A percentile compares a stretch with the other conserved stretches of the same genome.
Conservation (phyloP, 495 filamentous ascomycete genomes). For the Aspergillus cristatus region DNA sequence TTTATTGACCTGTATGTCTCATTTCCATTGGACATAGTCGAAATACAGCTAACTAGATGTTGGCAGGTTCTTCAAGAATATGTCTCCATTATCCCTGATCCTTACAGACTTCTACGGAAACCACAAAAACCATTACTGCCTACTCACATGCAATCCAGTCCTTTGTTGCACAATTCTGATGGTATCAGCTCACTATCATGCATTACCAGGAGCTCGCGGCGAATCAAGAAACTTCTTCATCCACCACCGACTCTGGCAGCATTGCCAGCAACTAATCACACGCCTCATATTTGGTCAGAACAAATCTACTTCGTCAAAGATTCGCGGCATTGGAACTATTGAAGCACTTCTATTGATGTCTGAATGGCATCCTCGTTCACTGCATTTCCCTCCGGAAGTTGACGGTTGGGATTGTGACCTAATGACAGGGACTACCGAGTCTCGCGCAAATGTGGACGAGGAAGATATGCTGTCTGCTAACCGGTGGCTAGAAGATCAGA, state of each 20-base stretch:
- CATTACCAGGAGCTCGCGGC: slow-evolving; percentile 42
- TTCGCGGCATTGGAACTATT: slow-evolving; percentile 41
- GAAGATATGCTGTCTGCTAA: slow-evolving; percentile 20
- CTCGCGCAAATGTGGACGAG: slow-evolving; percentile 8
- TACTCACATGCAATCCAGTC: slow-evolving; percentile 40
- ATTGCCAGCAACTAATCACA: slow-evolving; percentile 43
- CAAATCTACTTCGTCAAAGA: slow-evolving; percentile 33
- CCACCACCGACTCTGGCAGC: slow-evolving; percentile 45
- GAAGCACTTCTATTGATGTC: slow-evolving; percentile 44
- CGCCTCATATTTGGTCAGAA: slow-evolving; percentile 44
- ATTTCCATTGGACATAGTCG: background rate
- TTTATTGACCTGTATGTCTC: slow-evolving; percentile 43
- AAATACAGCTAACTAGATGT: slow-evolving; percentile 1
- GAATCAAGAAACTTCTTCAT: slow-evolving; percentile 47
- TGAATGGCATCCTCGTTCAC: slow-evolving; percentile 46
- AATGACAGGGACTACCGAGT: slow-evolving; percentile 14
- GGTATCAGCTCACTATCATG: slow-evolving; percentile 44
- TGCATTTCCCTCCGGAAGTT: slow-evolving; percentile 44
- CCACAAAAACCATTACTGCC: slow-evolving; percentile 33
- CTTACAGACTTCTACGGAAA: slow-evolving; percentile 41
- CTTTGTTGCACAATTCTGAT: slow-evolving; percentile 44
- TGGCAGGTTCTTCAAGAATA: slow-evolving; percentile 48
- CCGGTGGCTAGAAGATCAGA: slow-evolving; percentile 41
- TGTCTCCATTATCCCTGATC: slow-evolving; percentile 44
- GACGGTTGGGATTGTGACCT: slow-evolving; percentile 42